phyloP scores from a whole-genome alignment of 2,329 filamentous ascomycete species.

The Dichotomopilus funicola region DNA sequence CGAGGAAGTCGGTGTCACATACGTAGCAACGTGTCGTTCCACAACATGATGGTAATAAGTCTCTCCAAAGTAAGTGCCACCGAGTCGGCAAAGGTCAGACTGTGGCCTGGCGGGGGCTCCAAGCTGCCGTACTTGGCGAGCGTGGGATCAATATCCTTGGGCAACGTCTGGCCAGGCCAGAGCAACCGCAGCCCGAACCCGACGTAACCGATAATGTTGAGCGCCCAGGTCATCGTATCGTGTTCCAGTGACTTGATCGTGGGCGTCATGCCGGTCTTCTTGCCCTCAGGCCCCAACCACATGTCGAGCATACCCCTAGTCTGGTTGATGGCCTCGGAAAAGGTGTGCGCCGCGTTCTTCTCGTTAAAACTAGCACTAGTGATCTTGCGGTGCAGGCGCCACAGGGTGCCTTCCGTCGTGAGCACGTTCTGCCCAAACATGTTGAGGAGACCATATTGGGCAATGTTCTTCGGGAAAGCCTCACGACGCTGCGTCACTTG shows the following conservation, averaged over 20 bases:
- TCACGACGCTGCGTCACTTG: conserved; percentile 61
- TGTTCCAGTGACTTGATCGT: conserved; percentile 52
- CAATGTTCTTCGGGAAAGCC: conserved; percentile 63
- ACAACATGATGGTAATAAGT: conserved; percentile 55
- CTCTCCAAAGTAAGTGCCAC: conserved; percentile 56
- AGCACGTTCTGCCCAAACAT: conserved; percentile 68
- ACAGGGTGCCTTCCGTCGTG: conserved; percentile 60
- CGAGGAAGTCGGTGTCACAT: conserved; percentile 26
- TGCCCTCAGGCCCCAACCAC: conserved; percentile 45
- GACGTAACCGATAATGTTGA: conserved; percentile 57
- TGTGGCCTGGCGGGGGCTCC: conserved; percentile 45
- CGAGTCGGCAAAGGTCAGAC: conserved; percentile 59
- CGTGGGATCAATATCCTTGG: conserved; percentile 37
- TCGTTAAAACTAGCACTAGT: conserved; percentile 70
- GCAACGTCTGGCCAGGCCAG: conserved; percentile 56
- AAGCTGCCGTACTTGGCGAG: conserved; percentile 44
- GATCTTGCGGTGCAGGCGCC: conserved; percentile 67
- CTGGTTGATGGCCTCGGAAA: conserved; percentile 56
- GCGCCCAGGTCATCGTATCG: conserved; percentile 58
- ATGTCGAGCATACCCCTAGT: conserved; percentile 53
- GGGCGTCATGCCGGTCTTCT: conserved; percentile 32
- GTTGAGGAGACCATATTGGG: conserved; percentile 52
- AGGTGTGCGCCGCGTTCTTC: conserved; percentile 62
- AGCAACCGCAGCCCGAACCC: conserved; percentile 60
- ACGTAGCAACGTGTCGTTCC: conserved; percentile 30